These are phyloP conservation scores for Rossbeevera mucosa DNA, from an alignment of 768 basidiomycete genomes.

Conservation along the genomic window DNA sequence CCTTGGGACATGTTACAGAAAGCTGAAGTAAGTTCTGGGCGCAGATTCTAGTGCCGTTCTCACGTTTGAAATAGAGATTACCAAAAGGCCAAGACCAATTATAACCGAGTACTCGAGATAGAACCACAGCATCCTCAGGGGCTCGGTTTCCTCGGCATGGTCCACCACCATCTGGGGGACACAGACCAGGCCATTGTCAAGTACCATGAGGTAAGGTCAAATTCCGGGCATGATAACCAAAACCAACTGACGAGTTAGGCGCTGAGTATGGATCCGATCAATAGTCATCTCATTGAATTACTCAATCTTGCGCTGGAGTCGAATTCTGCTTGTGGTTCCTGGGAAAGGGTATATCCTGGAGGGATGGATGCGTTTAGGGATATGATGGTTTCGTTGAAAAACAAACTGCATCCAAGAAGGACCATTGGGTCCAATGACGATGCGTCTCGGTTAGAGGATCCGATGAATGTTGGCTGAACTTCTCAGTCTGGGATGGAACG, in stretches of 20 bases:
- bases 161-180: slow-evolving; percentile 70
- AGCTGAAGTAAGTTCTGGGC: slow-evolving; percentile 55
- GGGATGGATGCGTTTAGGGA: slow-evolving; percentile 31
- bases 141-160: slow-evolving; percentile 85
- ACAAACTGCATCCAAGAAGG: slow-evolving; percentile 25
- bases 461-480: slow-evolving; percentile 30
- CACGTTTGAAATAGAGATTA: slow-evolving; percentile 35
- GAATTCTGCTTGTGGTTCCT: slow-evolving; percentile 29
- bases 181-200: slow-evolving; percentile 79
- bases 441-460: slow-evolving; percentile 22
- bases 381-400: slow-evolving; percentile 32
- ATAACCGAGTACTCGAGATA: slow-evolving; percentile 77
- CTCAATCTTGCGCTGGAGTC: slow-evolving; percentile 76
- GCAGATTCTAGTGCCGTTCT: background rate
- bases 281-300: slow-evolving; percentile 74
- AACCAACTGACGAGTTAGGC: slow-evolving; percentile 43
- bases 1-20: slow-evolving; percentile 84
- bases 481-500: slow-evolving; percentile 13
- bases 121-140: slow-evolving; percentile 82
- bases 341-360: slow-evolving; percentile 33
- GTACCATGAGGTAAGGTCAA: slow-evolving; percentile 75
- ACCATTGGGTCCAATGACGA: slow-evolving; percentile 13
- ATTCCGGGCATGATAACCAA: background rate
- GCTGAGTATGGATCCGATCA: slow-evolving; percentile 77
- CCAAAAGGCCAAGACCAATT: slow-evolving; percentile 67